Evolutionary conservation across 2,329 filamentous ascomycete species (phyloP).

Genomic region (Penicillium sp.): DNA sequence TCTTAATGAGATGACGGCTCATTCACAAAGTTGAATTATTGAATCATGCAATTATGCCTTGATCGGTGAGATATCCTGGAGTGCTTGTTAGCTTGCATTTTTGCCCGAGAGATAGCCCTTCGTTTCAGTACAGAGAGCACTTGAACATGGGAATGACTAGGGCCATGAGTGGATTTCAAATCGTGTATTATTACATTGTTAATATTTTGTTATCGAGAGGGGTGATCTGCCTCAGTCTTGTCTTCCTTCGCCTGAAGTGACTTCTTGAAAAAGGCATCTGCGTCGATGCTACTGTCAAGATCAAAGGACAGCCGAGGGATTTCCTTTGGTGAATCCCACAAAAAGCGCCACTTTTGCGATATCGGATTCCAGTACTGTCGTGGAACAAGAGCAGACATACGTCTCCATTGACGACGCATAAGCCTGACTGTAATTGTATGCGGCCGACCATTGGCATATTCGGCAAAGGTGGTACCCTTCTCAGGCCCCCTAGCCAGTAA

Average conservation of each 20-base stretch:
- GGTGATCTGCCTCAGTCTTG: not conserved
- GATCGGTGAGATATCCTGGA: not conserved
- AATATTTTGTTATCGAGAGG: not conserved
- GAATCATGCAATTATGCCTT: not conserved
- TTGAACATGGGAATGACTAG: not conserved
- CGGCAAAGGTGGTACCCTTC: conserved; percentile 29
- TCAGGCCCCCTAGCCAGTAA: conserved; percentile 32
- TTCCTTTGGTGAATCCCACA: conserved; percentile 24
- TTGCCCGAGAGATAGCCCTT: not conserved
- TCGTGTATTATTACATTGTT: not conserved
- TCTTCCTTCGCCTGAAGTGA: not conserved
- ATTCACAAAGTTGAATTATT: not conserved
- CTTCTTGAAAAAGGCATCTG: conserved; percentile 9
- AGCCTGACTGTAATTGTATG: conserved; percentile 34
- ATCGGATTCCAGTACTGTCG: conserved; percentile 19
- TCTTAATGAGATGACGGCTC: not conserved
- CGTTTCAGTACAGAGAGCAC: not conserved
- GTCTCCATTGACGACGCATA: conserved; percentile 33
- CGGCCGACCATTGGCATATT: conserved; percentile 31
- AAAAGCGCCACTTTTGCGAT: conserved; percentile 21
- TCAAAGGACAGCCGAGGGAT: conserved; percentile 10
- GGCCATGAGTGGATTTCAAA: not conserved
- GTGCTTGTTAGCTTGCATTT: not conserved
- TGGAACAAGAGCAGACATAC: conserved; percentile 29
- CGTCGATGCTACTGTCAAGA: conserved; percentile 5